A percentile compares a stretch with the other conserved stretches of the same genome.
Evolutionary conservation across 2,329 filamentous ascomycete species (phyloP).

Genomic region (Colletotrichum sp.): DNA sequence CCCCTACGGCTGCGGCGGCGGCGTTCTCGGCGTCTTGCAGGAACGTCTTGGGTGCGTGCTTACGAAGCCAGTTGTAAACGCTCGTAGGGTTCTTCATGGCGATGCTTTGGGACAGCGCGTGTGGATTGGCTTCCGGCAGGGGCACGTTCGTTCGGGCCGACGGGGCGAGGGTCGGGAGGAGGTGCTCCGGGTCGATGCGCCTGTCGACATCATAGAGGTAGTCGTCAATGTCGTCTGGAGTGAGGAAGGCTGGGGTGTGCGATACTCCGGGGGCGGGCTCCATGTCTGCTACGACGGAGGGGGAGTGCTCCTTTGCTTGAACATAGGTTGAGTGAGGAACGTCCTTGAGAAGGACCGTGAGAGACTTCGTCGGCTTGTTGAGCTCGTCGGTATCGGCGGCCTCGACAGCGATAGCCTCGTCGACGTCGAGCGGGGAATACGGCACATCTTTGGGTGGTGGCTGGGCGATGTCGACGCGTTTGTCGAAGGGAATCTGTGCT

Average conservation of each 20-base stretch:
- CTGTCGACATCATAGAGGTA: constrained; percentile 72
- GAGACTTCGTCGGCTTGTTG: constrained; percentile 52
- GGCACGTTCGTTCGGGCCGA: constrained; percentile 37
- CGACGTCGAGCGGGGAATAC: constrained; percentile 34
- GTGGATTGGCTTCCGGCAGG: constrained; percentile 35
- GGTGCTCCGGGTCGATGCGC: constrained; percentile 47
- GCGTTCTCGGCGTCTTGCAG: constrained; percentile 73
- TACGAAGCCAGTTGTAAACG: constrained; percentile 93
- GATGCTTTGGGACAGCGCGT: constrained; percentile 40
- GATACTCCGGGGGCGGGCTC: constrained; percentile 55
- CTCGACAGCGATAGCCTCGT: constrained; percentile 21
- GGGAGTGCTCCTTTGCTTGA: constrained; percentile 66
- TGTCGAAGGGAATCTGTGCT: constrained; percentile 75
- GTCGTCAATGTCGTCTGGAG: constrained; percentile 74
- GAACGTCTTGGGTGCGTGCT: constrained; percentile 84
- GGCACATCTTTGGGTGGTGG: constrained; percentile 47
- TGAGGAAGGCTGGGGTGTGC: constrained; percentile 70
- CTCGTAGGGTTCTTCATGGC: constrained; percentile 77
- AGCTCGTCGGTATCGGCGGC: constrained; percentile 39
- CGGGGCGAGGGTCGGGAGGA: constrained; percentile 57
- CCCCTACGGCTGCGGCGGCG: constrained; percentile 35
- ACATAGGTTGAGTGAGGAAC: constrained; percentile 57
- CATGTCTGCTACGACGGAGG: constrained; percentile 58
- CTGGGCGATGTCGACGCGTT: constrained; percentile 74
- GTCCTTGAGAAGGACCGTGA: constrained; percentile 54